Base-by-base conservation (phyloP, 768 basidiomycete species). In the Russula griseocarnosa region DNA sequence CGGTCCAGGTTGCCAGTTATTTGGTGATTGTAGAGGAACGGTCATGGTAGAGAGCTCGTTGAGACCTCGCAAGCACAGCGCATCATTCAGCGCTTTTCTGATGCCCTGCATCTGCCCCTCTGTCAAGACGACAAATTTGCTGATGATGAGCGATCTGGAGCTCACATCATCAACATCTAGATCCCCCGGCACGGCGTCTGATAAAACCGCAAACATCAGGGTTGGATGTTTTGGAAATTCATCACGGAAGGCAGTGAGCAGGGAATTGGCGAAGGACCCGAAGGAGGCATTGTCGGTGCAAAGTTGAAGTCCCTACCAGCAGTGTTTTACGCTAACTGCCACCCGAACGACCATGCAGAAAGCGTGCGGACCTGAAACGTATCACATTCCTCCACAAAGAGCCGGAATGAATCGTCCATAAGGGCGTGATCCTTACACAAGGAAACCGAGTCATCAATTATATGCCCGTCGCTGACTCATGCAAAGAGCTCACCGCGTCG, bases 371-470 rank as follows among this genome's bases (percentile, higher is more conserved):
- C 90, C 82, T 91, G 90, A 16, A 87, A 77, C 57, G 81, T 81
- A 71, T 91, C 82, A 70, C 88, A 89, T 67, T 90, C 89, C 71
- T 93, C 90, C 5, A 88, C 79, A 60, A 88, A 82, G 18, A 79
- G 75, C 20, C 90, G 81, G 57, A 92, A 76, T 14, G 84, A 78
- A 5, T 81, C 84, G 49, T 92, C 89, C 82, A 90, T 85, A 54
- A 91, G 69, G 55, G 81, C 81, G n/a, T 74, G 74, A 50, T 84
- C 81, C 89, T 91, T 32, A 67, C 55, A 47, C 2, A 20, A 10
- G 18, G 1, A 30, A 57, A 36, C 34, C 42, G 8, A 47, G 24
- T 60, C 22, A 53, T 54, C 38, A 36, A 51, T 11, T 44, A 36
- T 51, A 36, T 32, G 24, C 5, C 30, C 47, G 20, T 28, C 16